A percentile compares a stretch with the other conserved stretches of the same genome.
phyloP scores from a whole-genome alignment of 1,139 yeast species.

The Saccharomyces hybrid region DNA sequence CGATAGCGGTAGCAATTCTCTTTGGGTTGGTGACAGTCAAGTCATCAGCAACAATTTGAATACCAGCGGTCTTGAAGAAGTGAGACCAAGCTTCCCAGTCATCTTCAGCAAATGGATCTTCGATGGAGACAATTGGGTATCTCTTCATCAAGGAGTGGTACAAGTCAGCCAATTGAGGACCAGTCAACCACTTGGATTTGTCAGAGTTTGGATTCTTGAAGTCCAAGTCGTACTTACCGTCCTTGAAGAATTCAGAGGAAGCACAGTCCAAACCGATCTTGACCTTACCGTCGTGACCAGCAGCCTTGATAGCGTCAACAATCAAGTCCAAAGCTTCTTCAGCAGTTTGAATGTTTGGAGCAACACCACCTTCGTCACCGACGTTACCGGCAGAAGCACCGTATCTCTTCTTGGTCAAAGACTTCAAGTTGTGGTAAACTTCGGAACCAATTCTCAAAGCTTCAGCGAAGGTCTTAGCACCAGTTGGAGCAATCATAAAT shows the following conservation, averaged over 20 bases:
- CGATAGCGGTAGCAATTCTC: constrained; percentile 90
- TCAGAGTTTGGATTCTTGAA: constrained; percentile 93
- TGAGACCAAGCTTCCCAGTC: constrained; percentile 97
- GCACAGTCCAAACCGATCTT: constrained; percentile 92
- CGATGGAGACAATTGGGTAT: constrained; percentile 95
- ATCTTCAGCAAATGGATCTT: constrained; percentile 98
- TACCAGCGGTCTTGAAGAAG: constrained; percentile 66
- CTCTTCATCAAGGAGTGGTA: constrained; percentile 70
- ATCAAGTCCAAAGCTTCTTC: constrained; percentile 93
- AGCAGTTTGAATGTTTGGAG: constrained; percentile 88
- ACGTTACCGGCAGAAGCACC: constrained; percentile 98
- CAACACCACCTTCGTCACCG: constrained; percentile 99
- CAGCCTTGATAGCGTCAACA: constrained; percentile 72
- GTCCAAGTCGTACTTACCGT: constrained; percentile 92
- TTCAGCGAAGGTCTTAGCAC: constrained; percentile 80
- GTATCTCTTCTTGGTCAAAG: constrained; percentile 82
- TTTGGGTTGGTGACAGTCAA: constrained; percentile 94
- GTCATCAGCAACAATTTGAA: constrained; percentile 94
- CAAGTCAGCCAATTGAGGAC: constrained; percentile 74
- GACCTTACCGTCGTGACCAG: constrained; percentile 90
- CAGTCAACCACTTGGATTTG: constrained; percentile 79
- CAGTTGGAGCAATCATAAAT: constrained; percentile 95
- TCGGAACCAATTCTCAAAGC: constrained; percentile 93
- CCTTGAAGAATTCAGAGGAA: constrained; percentile 92
- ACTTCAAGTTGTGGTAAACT: constrained; percentile 91